Evolutionary conservation across 202 grass and related monocot genomes (phyloP).

Genomic region (Elaeis oleifera): DNA sequence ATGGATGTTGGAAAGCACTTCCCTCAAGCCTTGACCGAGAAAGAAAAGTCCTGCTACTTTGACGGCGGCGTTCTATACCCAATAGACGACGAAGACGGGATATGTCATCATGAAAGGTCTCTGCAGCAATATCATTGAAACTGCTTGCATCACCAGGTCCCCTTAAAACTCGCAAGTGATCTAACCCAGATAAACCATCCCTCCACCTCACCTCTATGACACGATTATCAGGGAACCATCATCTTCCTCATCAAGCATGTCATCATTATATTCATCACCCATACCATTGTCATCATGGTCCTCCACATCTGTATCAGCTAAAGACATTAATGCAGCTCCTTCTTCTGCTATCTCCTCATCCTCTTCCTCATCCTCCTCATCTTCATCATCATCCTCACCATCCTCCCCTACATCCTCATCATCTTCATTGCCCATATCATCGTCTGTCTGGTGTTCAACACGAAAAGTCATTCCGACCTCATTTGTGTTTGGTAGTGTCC

Average conservation of each 20-base stretch:
- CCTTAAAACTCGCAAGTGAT: constrained; percentile 55
- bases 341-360: constrained; percentile 54
- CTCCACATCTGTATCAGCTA: constrained; percentile 60
- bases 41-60: constrained; percentile 41
- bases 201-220: constrained; percentile 79
- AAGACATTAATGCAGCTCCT: constrained; percentile 57
- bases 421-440: constrained; percentile 59
- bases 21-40: constrained; percentile 45
- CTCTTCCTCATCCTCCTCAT: constrained; percentile 49
- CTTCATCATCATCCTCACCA: constrained; percentile 46
- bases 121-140: constrained; percentile 58
- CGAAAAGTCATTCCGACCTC: constrained; percentile 41
- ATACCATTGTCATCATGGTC: constrained; percentile 59
- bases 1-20: constrained; percentile 57
- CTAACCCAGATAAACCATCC: constrained; percentile 44
- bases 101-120: constrained; percentile 45
- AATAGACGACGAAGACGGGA: constrained; percentile 46
- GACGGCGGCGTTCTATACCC: constrained; percentile 48
- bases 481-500: constrained; percentile 19
- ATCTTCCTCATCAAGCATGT: constrained; percentile 71
- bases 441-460: constrained; percentile 37
- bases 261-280: constrained; percentile 60
- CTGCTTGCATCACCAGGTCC: constrained; percentile 34
- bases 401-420: constrained; percentile 46
- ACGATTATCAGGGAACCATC: constrained; percentile 50